Percentiles rank a stretch among this genome's conserved stretches.
Evolutionary conservation across 306 rosid genomes (phyloP).

Genomic region (Begonia peltatifolia): DNA sequence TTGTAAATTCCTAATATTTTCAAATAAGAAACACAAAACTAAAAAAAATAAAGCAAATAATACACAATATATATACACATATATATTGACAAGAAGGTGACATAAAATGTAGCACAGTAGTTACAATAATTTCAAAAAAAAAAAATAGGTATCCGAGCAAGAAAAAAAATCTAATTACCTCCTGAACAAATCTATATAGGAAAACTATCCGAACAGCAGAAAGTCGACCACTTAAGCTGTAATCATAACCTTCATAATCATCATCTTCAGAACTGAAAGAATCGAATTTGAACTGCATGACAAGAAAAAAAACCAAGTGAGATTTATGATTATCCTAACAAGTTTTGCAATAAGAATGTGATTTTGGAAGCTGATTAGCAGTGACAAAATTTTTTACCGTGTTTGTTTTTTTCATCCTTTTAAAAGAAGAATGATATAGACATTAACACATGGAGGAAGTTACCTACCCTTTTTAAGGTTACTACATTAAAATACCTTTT

Average conservation of each 20-base stretch:
- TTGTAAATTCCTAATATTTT: not conserved
- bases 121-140: conserved; percentile 6
- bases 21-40: not conserved
- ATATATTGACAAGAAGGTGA: too few species aligned
- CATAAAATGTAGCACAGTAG: too few species aligned
- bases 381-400: too few species aligned
- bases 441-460: too few species aligned
- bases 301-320: conserved; percentile 9
- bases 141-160: conserved; percentile 2
- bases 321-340: not conserved
- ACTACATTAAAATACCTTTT: too few species aligned
- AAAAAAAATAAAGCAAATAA: not conserved
- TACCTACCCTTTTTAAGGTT: too few species aligned
- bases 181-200: conserved; percentile 93
- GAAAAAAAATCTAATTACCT: conserved; percentile 40
- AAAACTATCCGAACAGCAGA: conserved; percentile 95
- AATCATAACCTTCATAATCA: conserved; percentile 84
- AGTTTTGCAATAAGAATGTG: too few species aligned
- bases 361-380: too few species aligned
- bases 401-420: too few species aligned
- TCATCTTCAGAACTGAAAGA: conserved; percentile 81
- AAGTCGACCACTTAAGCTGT: conserved; percentile 78
- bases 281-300: conserved; percentile 73
- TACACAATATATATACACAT: not conserved
- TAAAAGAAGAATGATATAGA: too few species aligned